These are phyloP conservation scores for Anthracocystis setariae DNA, from an alignment of 1,284 basidiomycete genomes.

Conservation along the genomic window DNA sequence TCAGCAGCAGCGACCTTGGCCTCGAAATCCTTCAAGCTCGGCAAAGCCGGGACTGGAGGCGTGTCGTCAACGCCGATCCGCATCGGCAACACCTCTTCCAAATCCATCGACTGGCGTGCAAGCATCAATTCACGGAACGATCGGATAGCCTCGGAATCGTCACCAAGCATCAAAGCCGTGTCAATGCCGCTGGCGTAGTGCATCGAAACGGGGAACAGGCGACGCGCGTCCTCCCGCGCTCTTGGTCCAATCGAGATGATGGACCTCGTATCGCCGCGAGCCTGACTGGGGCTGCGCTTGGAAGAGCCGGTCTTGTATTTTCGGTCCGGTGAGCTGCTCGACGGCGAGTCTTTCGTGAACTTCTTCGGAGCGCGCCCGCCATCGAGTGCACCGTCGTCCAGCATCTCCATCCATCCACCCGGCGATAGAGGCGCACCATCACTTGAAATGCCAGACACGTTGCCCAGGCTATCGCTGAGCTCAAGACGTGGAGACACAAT, in stretches of 20 bases:
- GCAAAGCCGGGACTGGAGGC: slow-evolving; percentile 55
- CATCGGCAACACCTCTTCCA: slow-evolving; percentile 55
- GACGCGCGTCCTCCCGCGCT: slow-evolving; percentile 43
- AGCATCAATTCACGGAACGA: slow-evolving; percentile 53
- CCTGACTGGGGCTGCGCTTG: slow-evolving; percentile 5
- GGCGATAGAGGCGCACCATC: slow-evolving; percentile 14
- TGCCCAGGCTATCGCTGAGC: slow-evolving; percentile 2
- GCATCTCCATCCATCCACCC: slow-evolving; percentile 22
- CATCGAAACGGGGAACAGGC: slow-evolving; percentile 58
- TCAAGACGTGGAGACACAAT: slow-evolving; percentile 21
- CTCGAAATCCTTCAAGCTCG: slow-evolving; percentile 36
- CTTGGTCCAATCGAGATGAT: slow-evolving; percentile 44
- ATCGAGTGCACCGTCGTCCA: slow-evolving; percentile 10
- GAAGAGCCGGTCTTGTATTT: background rate
- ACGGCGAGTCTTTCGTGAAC: background rate
- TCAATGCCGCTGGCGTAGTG: slow-evolving; percentile 59
- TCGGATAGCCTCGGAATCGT: slow-evolving; percentile 42
- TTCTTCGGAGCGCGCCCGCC: background rate
- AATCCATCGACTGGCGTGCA: slow-evolving; percentile 54
- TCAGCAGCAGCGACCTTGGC: slow-evolving; percentile 36
- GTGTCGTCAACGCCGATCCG: slow-evolving; percentile 29
- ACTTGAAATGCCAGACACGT: slow-evolving; percentile 2
- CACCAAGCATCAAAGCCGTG: slow-evolving; percentile 47
- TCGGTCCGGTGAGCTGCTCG: background rate
- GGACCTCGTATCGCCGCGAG: slow-evolving; percentile 22